A percentile compares a stretch with the other conserved stretches of the same genome.
Evolutionary conservation across 305 asterid species (phyloP).

Genomic region (Solanum hybrid): DNA sequence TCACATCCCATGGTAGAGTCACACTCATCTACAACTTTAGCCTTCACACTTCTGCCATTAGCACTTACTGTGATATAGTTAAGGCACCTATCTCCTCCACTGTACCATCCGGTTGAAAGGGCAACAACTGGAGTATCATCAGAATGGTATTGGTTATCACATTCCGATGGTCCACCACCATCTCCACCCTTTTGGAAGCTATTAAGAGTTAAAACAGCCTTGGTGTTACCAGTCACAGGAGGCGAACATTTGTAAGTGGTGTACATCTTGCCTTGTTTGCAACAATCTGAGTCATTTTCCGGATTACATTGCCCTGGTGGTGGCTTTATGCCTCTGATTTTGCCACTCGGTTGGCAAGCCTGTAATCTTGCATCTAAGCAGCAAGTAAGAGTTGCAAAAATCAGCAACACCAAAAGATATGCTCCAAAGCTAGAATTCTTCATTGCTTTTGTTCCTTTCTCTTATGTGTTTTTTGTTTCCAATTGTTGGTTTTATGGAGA

Average conservation of each 20-base stretch:
- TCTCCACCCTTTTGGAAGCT: slow-evolving; percentile 35
- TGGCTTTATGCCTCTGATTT: slow-evolving; percentile 22
- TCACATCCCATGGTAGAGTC: slow-evolving; percentile 42
- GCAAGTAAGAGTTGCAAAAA: not conserved
- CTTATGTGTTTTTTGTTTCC: not conserved
- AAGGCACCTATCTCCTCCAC: slow-evolving; percentile 26
- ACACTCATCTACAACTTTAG: slow-evolving; percentile 41
- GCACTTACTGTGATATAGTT: slow-evolving; percentile 15
- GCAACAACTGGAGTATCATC: slow-evolving; percentile 29
- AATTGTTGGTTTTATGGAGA: not conserved
- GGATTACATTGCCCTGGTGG: slow-evolving; percentile 30
- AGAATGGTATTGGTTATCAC: slow-evolving; percentile 30
- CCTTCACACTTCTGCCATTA: slow-evolving; percentile 27
- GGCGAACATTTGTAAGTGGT: slow-evolving; percentile 39
- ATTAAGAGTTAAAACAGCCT: slow-evolving; percentile 24
- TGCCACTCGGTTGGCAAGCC: slow-evolving; percentile 28
- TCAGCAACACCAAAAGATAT: not conserved
- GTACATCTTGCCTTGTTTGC: slow-evolving; percentile 24
- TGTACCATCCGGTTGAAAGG: slow-evolving; percentile 39
- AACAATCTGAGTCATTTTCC: slow-evolving; percentile 27
- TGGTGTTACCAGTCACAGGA: slow-evolving; percentile 14
- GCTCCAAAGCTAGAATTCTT: not conserved
- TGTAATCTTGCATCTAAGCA: not conserved
- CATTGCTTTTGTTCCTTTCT: not conserved
- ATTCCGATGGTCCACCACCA: slow-evolving; percentile 29